Evolutionary conservation across 2,329 filamentous ascomycete species (phyloP).

Genomic region (Tolypocladium tundrense): DNA sequence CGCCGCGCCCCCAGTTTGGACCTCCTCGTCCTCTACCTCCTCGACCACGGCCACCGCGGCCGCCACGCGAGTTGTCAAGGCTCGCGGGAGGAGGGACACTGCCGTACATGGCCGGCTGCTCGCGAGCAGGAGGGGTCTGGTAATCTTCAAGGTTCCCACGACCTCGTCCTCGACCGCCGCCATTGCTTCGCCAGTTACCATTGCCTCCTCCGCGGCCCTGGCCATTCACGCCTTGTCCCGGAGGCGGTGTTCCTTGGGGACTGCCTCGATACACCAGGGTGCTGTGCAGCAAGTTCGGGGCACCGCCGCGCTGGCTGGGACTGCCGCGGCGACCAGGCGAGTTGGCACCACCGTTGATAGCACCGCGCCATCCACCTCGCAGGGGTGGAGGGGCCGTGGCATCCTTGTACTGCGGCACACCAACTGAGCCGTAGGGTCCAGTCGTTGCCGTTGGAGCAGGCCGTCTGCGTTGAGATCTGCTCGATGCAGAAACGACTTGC

Average conservation of each 20-base stretch:
- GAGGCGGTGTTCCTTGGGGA: slow-evolving; percentile 14
- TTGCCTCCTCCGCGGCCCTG: slow-evolving; percentile 13
- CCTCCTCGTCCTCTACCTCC: slow-evolving; percentile 28
- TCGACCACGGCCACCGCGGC: slow-evolving; percentile 28
- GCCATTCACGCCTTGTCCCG: slow-evolving; percentile 18
- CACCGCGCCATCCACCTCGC: slow-evolving; percentile 47
- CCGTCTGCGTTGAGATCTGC: slow-evolving; percentile 37
- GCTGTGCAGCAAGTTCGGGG: slow-evolving; percentile 37
- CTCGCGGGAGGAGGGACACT: slow-evolving; percentile 51
- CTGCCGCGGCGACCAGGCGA: slow-evolving; percentile 28
- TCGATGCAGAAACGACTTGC: slow-evolving; percentile 66
- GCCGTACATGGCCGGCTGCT: slow-evolving; percentile 30
- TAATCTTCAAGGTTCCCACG: slow-evolving; percentile 16
- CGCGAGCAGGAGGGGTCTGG: slow-evolving; percentile 6
- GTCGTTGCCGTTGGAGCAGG: slow-evolving; percentile 39
- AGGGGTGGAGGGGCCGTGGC: slow-evolving; percentile 44
- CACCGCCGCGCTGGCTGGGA: slow-evolving; percentile 25
- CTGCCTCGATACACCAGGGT: slow-evolving; percentile 40
- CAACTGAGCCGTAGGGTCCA: slow-evolving; percentile 43
- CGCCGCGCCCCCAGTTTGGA: slow-evolving; percentile 22
- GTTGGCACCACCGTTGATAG: slow-evolving; percentile 34
- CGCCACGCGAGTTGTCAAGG: slow-evolving; percentile 35
- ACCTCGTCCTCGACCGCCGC: slow-evolving; percentile 20
- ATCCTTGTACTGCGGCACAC: slow-evolving; percentile 53
- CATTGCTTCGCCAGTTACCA: slow-evolving; percentile 12